Percentiles rank a stretch among this genome's conserved stretches.
Evolutionary conservation across 768 basidiomycete genomes (phyloP).

Genomic region (Boletus reticuloceps): DNA sequence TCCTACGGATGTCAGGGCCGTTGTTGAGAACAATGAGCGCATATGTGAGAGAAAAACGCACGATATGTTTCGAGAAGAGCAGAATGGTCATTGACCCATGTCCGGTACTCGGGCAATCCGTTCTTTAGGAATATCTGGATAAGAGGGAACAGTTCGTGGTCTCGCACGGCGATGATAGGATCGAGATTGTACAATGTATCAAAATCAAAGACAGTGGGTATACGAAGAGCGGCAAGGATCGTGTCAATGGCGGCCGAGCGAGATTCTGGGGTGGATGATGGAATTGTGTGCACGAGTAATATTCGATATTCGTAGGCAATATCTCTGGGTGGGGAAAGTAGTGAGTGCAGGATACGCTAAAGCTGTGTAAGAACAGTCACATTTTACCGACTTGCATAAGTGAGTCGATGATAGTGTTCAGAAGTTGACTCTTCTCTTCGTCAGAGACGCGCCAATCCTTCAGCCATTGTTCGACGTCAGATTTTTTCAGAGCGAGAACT

Average conservation of each 20-base stretch:
- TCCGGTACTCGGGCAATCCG: conserved; percentile 57
- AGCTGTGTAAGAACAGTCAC: conserved; percentile 44
- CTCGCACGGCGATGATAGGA: conserved; percentile 60
- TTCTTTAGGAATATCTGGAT: conserved; percentile 70
- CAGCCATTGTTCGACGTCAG: conserved; percentile 73
- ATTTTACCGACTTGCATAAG: conserved; percentile 54
- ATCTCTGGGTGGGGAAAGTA: conserved; percentile 37
- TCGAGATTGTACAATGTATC: conserved; percentile 78
- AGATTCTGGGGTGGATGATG: conserved; percentile 49
- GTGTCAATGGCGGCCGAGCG: conserved; percentile 55
- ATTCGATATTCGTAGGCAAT: conserved; percentile 64
- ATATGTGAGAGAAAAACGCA: conserved; percentile 29
- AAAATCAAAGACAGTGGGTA: conserved; percentile 74
- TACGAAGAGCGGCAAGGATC: conserved; percentile 62
- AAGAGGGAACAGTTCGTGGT: conserved; percentile 72
- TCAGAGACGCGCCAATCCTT: conserved; percentile 68
- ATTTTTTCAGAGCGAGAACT: conserved; percentile 54
- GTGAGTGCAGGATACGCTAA: neutral
- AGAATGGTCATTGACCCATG: conserved; percentile 56
- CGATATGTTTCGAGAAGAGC: conserved; percentile 54
- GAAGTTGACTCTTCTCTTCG: conserved; percentile 62
- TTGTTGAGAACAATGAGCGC: neutral
- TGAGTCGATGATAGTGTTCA: conserved; percentile 60
- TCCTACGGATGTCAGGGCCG: conserved; percentile 32
- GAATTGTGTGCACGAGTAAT: conserved; percentile 58